Conservation (phyloP, 1,139 yeast species). For the Pichia kudriavzevii region DNA sequence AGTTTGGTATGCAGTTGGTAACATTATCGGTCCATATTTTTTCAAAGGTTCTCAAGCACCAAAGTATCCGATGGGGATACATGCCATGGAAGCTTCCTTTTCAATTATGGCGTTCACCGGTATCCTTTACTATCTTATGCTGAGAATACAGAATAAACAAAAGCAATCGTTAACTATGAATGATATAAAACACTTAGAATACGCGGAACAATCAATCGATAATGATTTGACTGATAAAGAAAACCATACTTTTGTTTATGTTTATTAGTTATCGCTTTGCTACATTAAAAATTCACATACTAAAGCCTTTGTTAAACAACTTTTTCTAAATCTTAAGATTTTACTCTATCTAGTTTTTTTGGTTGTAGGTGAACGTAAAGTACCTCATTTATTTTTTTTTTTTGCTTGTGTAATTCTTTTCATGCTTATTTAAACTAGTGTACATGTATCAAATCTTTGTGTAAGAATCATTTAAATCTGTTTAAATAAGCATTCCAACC, state of each 20-base stretch:
- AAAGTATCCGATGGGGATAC: constrained; percentile 39
- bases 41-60: constrained; percentile 51
- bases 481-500: constrained; percentile 86
- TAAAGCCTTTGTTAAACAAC: too few species aligned
- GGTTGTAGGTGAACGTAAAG: too few species aligned
- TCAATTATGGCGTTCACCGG: constrained; percentile 26
- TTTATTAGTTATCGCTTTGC: neutral
- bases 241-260: neutral
- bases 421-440: too few species aligned
- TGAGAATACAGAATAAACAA: constrained; percentile 1
- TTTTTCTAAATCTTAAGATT: too few species aligned
- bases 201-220: neutral
- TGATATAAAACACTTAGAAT: neutral
- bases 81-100: constrained; percentile 35
- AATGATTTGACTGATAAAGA: constrained; percentile 2
- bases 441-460: too few species aligned
- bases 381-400: too few species aligned
- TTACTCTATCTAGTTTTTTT: too few species aligned
- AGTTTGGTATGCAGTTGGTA: constrained; percentile 55
- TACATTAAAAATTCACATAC: too few species aligned
- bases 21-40: constrained; percentile 64
- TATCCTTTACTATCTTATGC: constrained; percentile 14
- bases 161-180: neutral
- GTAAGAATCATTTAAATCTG: constrained; percentile 27
- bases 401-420: too few species aligned